Evolutionary conservation across 2,329 filamentous ascomycete species (phyloP).

Genomic region (Colletotrichum aenigma): DNA sequence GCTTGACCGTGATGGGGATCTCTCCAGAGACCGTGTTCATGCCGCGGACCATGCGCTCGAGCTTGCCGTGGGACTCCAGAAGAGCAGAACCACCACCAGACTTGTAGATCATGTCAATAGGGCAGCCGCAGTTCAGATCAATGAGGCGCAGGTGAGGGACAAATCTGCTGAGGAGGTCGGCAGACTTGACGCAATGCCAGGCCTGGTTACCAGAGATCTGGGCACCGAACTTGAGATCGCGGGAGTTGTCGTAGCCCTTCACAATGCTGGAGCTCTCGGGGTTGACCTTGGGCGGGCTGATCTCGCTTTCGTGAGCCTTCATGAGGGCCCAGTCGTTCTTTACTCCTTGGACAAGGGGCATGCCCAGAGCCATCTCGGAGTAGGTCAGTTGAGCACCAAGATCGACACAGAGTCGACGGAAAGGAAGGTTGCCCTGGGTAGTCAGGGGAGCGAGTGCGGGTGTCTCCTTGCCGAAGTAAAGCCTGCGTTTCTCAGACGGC

Average conservation of each 20-base stretch:
- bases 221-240: constrained; percentile 86
- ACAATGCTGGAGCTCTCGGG: constrained; percentile 60
- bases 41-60: constrained; percentile 92
- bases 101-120: constrained; percentile 92
- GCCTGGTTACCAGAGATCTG: constrained; percentile 94
- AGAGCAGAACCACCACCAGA: constrained; percentile 89
- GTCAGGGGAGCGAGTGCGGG: constrained; percentile 93
- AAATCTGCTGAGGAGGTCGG: constrained; percentile 77
- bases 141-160: constrained; percentile 87
- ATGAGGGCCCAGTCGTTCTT: constrained; percentile 95
- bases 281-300: constrained; percentile 71
- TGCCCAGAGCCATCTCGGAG: constrained; percentile 96
- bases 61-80: constrained; percentile 84
- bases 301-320: constrained; percentile 88
- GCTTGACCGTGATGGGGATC: constrained; percentile 92
- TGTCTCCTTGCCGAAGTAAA: constrained; percentile 95
- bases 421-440: constrained; percentile 95
- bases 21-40: constrained; percentile 95
- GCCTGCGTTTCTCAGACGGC: constrained; percentile 88
- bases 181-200: constrained; percentile 87
- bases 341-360: constrained; percentile 87
- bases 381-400: constrained; percentile 93
- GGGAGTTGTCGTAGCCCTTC: constrained; percentile 78
- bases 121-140: constrained; percentile 96
- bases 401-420: constrained; percentile 86